Conservation (phyloP, 2,329 filamentous ascomycete genomes). For the Thermomyces lanuginosus region DNA sequence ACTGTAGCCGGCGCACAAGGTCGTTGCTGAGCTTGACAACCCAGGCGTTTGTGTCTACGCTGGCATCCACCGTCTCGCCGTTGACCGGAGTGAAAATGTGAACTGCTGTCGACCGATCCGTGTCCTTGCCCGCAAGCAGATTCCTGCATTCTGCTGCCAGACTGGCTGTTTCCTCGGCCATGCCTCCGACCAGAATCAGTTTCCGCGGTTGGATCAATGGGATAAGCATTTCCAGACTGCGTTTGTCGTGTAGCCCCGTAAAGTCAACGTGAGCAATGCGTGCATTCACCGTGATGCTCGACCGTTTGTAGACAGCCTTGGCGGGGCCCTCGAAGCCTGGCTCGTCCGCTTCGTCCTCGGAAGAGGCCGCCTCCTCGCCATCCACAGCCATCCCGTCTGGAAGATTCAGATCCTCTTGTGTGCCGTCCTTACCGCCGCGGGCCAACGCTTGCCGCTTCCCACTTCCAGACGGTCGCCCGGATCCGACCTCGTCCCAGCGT, state of each 20-base stretch:
- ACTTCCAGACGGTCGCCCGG: constrained; percentile 46
- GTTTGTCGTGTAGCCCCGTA: constrained; percentile 78
- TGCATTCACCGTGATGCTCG: constrained; percentile 51
- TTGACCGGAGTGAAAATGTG: constrained; percentile 61
- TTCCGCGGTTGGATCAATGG: constrained; percentile 89
- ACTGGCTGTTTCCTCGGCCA: constrained; percentile 56
- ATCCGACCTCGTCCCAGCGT: constrained; percentile 65
- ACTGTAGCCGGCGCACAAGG: constrained; percentile 73
- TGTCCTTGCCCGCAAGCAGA: constrained; percentile 35
- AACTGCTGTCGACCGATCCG: constrained; percentile 7
- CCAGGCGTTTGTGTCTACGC: constrained; percentile 96
- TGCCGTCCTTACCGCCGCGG: constrained; percentile 14
- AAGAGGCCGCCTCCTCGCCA: constrained; percentile 39
- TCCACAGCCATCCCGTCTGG: constrained; percentile 34
- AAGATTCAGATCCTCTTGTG: constrained; percentile 33
- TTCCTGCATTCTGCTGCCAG: constrained; percentile 68
- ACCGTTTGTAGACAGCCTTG: constrained; percentile 51
- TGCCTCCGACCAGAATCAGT: constrained; percentile 77
- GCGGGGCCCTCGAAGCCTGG: constrained; percentile 47
- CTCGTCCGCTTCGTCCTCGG: constrained; percentile 37
- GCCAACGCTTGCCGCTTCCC: constrained; percentile 16
- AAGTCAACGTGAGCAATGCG: constrained; percentile 83
- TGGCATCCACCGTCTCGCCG: constrained; percentile 67
- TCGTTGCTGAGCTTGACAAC: constrained; percentile 74
- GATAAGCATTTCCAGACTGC: constrained; percentile 85